Conservation (phyloP, 2,329 filamentous ascomycete species). For the Beauveria asiatica region DNA sequence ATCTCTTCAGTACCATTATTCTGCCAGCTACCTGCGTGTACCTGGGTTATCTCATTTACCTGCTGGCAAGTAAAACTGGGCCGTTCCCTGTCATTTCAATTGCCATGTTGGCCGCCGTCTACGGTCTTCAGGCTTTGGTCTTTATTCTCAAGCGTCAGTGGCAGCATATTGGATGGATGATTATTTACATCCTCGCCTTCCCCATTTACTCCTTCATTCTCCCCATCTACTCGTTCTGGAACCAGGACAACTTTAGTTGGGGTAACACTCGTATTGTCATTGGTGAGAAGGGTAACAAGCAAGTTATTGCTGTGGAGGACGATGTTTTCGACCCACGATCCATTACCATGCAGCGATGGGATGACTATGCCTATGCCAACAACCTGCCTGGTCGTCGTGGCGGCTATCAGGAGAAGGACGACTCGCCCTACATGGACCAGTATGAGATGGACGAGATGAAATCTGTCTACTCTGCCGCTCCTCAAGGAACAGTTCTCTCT, state of each 20-base stretch:
- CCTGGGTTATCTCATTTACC: conserved; percentile 79
- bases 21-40: conserved; percentile 84
- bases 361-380: conserved; percentile 84
- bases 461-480: conserved; percentile 89
- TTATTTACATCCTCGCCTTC: conserved; percentile 94
- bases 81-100: conserved; percentile 82
- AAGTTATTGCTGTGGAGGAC: conserved; percentile 77
- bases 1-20: conserved; percentile 86
- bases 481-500: conserved; percentile 76
- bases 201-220: conserved; percentile 88
- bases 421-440: conserved; percentile 61
- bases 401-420: conserved; percentile 54
- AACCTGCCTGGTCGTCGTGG: conserved; percentile 87
- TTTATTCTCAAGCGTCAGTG: conserved; percentile 96
- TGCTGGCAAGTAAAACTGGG: conserved; percentile 57
- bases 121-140: conserved; percentile 90
- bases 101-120: conserved; percentile 80
- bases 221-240: conserved; percentile 98
- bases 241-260: conserved; percentile 98
- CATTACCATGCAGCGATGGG: conserved; percentile 92
- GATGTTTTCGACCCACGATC: conserved; percentile 85
- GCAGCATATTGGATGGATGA: conserved; percentile 99
- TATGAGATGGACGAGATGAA: conserved; percentile 99
- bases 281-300: conserved; percentile 84
- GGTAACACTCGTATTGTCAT: conserved; percentile 97